phyloP scores from a whole-genome alignment of 805 yeast genomes.

The Brettanomyces bruxellensis region DNA sequence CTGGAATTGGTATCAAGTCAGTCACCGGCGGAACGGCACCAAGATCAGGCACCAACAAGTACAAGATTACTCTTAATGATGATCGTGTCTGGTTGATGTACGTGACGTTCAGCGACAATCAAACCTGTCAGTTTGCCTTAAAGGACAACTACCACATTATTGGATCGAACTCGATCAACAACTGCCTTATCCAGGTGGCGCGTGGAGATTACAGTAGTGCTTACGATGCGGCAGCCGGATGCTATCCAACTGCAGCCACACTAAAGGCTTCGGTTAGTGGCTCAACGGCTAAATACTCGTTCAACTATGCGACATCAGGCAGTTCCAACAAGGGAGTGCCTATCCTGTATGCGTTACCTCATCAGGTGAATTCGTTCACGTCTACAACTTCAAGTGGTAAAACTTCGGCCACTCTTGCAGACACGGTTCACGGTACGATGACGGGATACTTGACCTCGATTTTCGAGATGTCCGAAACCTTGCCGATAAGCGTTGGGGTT shows the following conservation, averaged over 20 bases:
- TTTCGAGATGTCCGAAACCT: constrained; percentile 32
- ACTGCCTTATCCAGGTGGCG: constrained; percentile 40
- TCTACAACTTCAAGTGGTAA: constrained; percentile 18
- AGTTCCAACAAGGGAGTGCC: constrained; percentile 32
- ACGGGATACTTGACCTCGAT: constrained; percentile 33
- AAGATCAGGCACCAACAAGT: constrained; percentile 27
- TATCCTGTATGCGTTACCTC: constrained; percentile 44
- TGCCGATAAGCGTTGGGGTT: constrained; percentile 33
- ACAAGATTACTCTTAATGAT: constrained; percentile 29
- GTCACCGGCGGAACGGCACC: constrained; percentile 28
- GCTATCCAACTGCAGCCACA: constrained; percentile 32
- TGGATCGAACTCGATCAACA: constrained; percentile 31
- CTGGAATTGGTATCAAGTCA: constrained; percentile 36
- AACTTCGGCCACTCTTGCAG: constrained; percentile 32
- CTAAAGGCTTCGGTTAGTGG: constrained; percentile 34
- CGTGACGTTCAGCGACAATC: constrained; percentile 24
- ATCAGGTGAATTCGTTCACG: constrained; percentile 34
- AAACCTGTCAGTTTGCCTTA: constrained; percentile 24
- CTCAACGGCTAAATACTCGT: constrained; percentile 30
- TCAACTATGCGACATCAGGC: constrained; percentile 37
- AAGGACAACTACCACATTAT: constrained; percentile 25
- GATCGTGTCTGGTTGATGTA: constrained; percentile 44
- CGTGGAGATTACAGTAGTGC: constrained; percentile 28
- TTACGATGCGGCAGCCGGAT: constrained; percentile 61
- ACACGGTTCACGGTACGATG: constrained; percentile 43